Percentiles rank a stretch among this genome's conserved stretches.
phyloP scores from a whole-genome alignment of 805 yeast genomes.

The Scheffersomyces coipomensis region DNA sequence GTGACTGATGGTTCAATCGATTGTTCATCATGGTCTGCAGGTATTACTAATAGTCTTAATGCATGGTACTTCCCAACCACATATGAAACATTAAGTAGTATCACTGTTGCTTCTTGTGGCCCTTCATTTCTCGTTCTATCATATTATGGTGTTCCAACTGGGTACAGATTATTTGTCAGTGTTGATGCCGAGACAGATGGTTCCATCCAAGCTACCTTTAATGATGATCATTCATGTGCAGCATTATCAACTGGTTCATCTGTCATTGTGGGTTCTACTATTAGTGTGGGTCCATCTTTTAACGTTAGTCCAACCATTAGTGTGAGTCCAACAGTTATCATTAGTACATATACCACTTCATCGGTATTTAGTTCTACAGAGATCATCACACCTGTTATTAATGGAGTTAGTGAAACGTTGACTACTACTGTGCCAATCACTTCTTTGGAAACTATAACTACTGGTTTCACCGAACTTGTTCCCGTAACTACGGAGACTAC shows the following conservation, averaged over 20 bases:
- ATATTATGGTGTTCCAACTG: neutral
- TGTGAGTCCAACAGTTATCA: neutral
- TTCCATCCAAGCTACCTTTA: neutral
- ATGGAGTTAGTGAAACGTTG: neutral
- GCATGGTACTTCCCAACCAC: no score
- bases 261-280: neutral
- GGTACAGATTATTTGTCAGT: neutral
- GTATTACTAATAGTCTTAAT: neutral
- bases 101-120: neutral
- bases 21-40: neutral
- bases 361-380: neutral
- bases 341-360: neutral
- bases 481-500: neutral
- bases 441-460: neutral
- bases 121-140: neutral
- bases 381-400: neutral
- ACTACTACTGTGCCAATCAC: neutral
- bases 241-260: neutral
- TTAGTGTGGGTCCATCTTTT: neutral
- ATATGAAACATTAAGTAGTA: neutral
- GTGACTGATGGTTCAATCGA: slow-evolving; percentile 5
- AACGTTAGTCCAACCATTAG: neutral
- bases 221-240: neutral
- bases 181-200: neutral
- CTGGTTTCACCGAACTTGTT: neutral